Evolutionary conservation across 176 grass and related monocot species (phyloP).

Genomic region (Bothriochloa decipiens): DNA sequence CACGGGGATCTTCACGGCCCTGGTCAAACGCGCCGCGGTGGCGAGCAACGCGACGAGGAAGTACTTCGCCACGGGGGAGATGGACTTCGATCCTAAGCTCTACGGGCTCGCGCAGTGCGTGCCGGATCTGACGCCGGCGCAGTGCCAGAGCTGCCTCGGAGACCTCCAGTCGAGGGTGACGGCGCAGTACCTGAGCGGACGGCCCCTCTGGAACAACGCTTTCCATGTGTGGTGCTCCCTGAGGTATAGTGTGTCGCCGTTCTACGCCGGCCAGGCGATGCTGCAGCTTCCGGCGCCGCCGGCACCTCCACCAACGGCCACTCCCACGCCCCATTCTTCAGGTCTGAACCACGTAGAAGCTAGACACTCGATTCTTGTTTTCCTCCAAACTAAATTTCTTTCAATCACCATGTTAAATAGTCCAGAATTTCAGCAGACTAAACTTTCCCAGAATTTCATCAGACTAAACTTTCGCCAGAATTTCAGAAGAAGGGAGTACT

Average conservation of each 20-base stretch:
- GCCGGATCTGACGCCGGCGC: conserved; percentile 28
- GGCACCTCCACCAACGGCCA: not conserved
- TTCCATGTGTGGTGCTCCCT: not conserved
- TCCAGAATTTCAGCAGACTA: too few relatives aligned
- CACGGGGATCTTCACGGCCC: conserved; percentile 12
- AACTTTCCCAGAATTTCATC: too few relatives aligned
- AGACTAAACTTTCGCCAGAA: too few relatives aligned
- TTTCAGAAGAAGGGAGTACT: too few relatives aligned
- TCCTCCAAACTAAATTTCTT: not conserved
- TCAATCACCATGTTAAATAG: not conserved
- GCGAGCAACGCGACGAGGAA: conserved; percentile 43
- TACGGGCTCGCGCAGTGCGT: conserved; percentile 63
- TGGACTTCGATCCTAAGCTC: conserved; percentile 42
- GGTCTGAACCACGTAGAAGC: not conserved
- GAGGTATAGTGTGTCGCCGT: not conserved
- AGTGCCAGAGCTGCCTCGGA: conserved; percentile 43
- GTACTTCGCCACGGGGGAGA: conserved; percentile 48
- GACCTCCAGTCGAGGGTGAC: not conserved
- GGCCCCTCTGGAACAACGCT: not conserved
- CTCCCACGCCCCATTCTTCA: not conserved
- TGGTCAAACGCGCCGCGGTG: conserved; percentile 7
- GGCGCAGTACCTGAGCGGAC: not conserved
- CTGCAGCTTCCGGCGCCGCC: conserved; percentile 1
- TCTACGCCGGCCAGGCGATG: not conserved
- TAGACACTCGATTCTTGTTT: not conserved